phyloP scores from a whole-genome alignment of 2,329 filamentous ascomycete species.

The Nothomitra cinnamomea region DNA sequence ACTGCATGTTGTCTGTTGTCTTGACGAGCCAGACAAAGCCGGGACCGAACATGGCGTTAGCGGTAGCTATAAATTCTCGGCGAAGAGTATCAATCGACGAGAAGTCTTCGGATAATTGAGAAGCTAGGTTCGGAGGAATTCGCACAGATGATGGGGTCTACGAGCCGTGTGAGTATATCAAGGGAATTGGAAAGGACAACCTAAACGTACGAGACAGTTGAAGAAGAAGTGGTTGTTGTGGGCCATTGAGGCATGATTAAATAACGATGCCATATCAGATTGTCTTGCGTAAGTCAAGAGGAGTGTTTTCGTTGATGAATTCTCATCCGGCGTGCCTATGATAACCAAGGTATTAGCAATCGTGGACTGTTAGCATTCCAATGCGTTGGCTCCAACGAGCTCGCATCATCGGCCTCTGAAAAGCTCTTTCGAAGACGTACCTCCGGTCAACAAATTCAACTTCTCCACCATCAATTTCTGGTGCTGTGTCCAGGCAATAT shows the following conservation, averaged over 20 bases:
- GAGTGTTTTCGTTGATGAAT: constrained; percentile 47
- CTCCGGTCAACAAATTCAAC: constrained; percentile 56
- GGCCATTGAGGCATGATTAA: constrained; percentile 95
- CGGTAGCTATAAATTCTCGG: constrained; percentile 63
- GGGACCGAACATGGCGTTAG: constrained; percentile 84
- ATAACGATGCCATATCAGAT: constrained; percentile 57
- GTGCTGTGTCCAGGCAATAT: constrained; percentile 69
- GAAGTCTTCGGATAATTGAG: constrained; percentile 52
- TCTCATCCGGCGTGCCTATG: constrained; percentile 46
- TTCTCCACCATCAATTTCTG: constrained; percentile 57
- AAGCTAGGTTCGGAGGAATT: constrained; percentile 40
- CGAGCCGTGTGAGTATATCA: neutral
- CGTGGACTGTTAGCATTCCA: neutral
- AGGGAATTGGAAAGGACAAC: neutral
- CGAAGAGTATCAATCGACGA: constrained; percentile 69
- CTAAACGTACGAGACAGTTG: constrained; percentile 28
- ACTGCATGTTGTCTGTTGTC: constrained; percentile 24
- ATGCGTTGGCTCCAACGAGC: neutral
- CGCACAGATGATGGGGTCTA: constrained; percentile 26
- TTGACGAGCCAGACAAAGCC: constrained; percentile 93
- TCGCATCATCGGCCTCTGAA: too few relatives aligned
- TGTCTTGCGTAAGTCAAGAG: constrained; percentile 62
- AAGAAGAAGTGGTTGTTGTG: constrained; percentile 86
- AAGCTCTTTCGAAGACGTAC: constrained; percentile 34
- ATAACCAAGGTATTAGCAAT: neutral